These are phyloP conservation scores for Chrysoporthe puriensis DNA, from an alignment of 2,329 filamentous ascomycete genomes.

Conservation along the genomic window DNA sequence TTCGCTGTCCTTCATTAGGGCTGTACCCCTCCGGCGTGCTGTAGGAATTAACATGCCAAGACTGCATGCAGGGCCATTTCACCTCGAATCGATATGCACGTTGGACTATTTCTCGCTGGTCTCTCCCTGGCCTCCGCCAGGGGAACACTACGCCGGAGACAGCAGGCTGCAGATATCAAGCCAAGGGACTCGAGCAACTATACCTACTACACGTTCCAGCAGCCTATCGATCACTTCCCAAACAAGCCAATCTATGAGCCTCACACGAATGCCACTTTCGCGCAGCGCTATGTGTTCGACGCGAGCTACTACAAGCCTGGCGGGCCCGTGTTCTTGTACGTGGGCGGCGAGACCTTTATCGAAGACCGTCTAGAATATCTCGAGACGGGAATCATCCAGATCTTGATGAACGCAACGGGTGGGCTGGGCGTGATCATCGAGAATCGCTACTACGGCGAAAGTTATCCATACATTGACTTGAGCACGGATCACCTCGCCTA, in stretches of 20 bases:
- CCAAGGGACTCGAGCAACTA: slow-evolving; percentile 29
- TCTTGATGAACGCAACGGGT: slow-evolving; percentile 56
- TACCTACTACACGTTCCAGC: slow-evolving; percentile 36
- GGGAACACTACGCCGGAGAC: slow-evolving; percentile 5
- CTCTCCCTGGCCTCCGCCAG: slow-evolving; percentile 23
- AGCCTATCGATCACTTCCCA: slow-evolving; percentile 52
- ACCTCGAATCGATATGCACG: slow-evolving; percentile 16
- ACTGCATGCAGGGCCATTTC: background rate
- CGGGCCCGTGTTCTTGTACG: slow-evolving; percentile 45
- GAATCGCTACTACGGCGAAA: slow-evolving; percentile 54
- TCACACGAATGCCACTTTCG: slow-evolving; percentile 53
- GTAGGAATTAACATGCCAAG: background rate
- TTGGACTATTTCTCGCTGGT: slow-evolving; percentile 8
- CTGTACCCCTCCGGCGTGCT: background rate
- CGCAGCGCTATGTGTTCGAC: slow-evolving; percentile 59
- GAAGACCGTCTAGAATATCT: slow-evolving; percentile 34
- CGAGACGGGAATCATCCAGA: slow-evolving; percentile 50
- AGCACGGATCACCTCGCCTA: slow-evolving; percentile 54
- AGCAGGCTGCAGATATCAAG: background rate
- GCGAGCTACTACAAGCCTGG: slow-evolving; percentile 57
- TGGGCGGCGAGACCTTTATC: slow-evolving; percentile 39
- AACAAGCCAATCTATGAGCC: slow-evolving; percentile 43
- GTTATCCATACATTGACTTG: slow-evolving; percentile 51
- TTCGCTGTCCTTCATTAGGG: background rate
- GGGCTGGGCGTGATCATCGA: slow-evolving; percentile 58